Conservation (phyloP, 305 asterid genomes). For the Plantago lanceolata region DNA sequence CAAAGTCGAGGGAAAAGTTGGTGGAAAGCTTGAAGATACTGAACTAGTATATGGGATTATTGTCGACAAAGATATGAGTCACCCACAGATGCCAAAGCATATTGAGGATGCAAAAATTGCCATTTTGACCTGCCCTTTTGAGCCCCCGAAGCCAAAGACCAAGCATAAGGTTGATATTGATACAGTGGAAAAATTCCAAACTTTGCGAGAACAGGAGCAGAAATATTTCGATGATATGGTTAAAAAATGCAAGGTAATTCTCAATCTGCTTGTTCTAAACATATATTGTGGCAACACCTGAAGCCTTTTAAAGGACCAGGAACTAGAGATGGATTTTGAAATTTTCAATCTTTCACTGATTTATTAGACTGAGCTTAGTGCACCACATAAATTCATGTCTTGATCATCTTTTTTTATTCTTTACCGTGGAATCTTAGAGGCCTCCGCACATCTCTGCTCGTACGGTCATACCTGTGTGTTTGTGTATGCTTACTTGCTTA, state of each 20-base stretch:
- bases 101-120: constrained; percentile 87
- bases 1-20: constrained; percentile 94
- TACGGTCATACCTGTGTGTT: neutral
- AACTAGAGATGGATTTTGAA: no score
- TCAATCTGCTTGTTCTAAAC: neutral
- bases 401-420: no score
- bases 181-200: constrained; percentile 82
- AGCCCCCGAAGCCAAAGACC: constrained; percentile 98
- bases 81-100: constrained; percentile 97
- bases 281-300: neutral
- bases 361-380: no score
- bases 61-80: constrained; percentile 96
- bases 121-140: constrained; percentile 89
- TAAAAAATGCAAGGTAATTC: constrained; percentile 77
- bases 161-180: constrained; percentile 98
- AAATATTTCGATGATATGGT: constrained; percentile 96
- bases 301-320: neutral
- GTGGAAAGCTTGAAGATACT: constrained; percentile 95
- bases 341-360: no score
- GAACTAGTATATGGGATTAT: constrained; percentile 80
- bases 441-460: neutral
- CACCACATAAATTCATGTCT: no score
- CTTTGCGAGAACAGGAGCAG: constrained; percentile 73
- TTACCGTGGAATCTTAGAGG: no score
- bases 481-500: constrained; percentile 6